phyloP scores from a whole-genome alignment of 495 filamentous ascomycete genomes.

The Hypoxylon rickii region DNA sequence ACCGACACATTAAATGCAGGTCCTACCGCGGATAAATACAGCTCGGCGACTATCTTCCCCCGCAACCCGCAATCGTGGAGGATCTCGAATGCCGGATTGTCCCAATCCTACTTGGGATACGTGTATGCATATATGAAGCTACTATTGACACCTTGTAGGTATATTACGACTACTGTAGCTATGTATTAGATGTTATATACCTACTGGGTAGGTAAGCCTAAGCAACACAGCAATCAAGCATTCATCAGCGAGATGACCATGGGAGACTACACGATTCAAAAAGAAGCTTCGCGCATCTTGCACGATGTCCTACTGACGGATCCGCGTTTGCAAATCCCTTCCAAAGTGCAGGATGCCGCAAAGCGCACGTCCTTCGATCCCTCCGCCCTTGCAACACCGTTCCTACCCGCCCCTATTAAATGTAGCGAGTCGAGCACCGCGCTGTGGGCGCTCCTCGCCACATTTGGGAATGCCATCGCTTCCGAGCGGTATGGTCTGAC shows the following conservation, averaged over 20 bases:
- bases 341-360: slow-evolving; percentile 18
- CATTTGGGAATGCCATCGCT: slow-evolving; percentile 36
- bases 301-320: slow-evolving; percentile 28
- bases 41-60: too few species aligned
- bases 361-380: slow-evolving; percentile 28
- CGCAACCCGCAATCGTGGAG: too few species aligned
- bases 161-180: too few species aligned
- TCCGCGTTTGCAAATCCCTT: slow-evolving; percentile 26
- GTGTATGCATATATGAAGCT: too few species aligned
- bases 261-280: slow-evolving; percentile 30
- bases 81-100: too few species aligned
- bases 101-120: too few species aligned
- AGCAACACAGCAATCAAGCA: too few species aligned
- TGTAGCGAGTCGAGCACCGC: slow-evolving; percentile 38
- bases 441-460: slow-evolving; percentile 35
- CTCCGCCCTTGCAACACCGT: slow-evolving; percentile 21
- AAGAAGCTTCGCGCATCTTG: slow-evolving; percentile 36
- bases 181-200: too few species aligned
- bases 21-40: too few species aligned
- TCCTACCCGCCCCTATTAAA: slow-evolving; percentile 36
- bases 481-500: slow-evolving; percentile 26
- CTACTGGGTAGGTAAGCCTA: too few species aligned
- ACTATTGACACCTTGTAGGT: too few species aligned
- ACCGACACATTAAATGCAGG: too few species aligned
- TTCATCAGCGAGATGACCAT: slow-evolving; percentile 15